Evolutionary conservation across 2,329 filamentous ascomycete genomes (phyloP).

Genomic region (Neofusicoccum ribis): DNA sequence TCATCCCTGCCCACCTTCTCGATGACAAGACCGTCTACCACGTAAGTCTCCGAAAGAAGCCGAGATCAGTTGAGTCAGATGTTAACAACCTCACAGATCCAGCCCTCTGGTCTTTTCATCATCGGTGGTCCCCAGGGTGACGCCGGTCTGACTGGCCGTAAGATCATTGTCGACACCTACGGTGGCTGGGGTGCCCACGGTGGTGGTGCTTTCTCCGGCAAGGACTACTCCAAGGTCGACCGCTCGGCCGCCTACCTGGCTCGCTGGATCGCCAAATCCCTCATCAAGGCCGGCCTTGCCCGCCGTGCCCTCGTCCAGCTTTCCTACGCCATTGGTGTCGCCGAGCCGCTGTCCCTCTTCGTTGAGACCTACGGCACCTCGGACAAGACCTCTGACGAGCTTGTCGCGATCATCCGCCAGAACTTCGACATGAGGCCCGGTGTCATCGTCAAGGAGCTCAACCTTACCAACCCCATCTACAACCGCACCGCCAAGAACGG

Average conservation of each 20-base stretch:
- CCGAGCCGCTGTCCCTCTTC: constrained; percentile 96
- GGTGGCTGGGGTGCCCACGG: constrained; percentile 99
- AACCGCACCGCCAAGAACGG: constrained; percentile 98
- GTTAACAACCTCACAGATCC: constrained; percentile 58
- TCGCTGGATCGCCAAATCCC: constrained; percentile 98
- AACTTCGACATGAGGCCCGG: constrained; percentile 99
- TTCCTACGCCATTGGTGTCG: constrained; percentile 98
- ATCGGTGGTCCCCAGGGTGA: constrained; percentile 99
- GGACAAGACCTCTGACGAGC: constrained; percentile 81
- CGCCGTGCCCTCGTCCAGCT: constrained; percentile 95
- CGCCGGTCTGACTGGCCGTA: constrained; percentile 95
- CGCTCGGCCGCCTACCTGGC: constrained; percentile 95
- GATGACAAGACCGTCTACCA: constrained; percentile 95
- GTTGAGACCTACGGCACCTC: constrained; percentile 98
- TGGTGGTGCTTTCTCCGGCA: constrained; percentile 99
- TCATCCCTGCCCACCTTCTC: constrained; percentile 89
- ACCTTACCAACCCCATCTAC: constrained; percentile 96
- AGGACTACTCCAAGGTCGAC: constrained; percentile 99
- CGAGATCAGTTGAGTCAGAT: neutral
- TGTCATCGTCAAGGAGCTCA: constrained; percentile 97
- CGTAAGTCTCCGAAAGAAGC: constrained; percentile 55
- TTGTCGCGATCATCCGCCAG: constrained; percentile 88
- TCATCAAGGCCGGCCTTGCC: constrained; percentile 83
- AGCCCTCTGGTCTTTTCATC: constrained; percentile 98
- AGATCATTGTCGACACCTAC: constrained; percentile 99